phyloP scores from a whole-genome alignment of 495 filamentous ascomycete genomes.

The Aspergillus campestris region DNA sequence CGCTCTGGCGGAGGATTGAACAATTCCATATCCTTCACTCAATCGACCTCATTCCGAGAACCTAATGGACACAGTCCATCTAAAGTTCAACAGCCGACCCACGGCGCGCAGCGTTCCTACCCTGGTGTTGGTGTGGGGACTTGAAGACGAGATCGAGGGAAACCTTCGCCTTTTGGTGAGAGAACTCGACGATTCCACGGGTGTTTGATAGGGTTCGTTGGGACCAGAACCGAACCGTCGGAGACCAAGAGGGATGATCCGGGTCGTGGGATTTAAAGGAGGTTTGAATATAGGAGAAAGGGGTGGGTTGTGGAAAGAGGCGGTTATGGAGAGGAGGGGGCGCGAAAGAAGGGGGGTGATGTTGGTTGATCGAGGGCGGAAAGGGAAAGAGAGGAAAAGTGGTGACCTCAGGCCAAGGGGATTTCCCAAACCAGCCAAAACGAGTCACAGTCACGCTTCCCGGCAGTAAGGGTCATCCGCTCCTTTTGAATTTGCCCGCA shows the following conservation, averaged over 20 bases:
- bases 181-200: background rate
- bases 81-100: too few species aligned
- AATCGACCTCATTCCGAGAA: conserved; percentile 7
- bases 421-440: too few species aligned
- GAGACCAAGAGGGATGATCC: background rate
- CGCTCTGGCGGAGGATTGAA: conserved; percentile 24
- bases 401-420: conserved; percentile 13
- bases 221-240: background rate
- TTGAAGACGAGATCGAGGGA: background rate
- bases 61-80: too few species aligned
- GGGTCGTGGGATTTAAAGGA: conserved; percentile 1
- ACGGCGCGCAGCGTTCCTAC: too few species aligned
- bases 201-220: background rate
- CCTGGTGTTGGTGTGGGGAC: background rate
- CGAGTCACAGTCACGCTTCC: too few species aligned
- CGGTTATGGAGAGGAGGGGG: conserved; percentile 3
- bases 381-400: conserved; percentile 14
- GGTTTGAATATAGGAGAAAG: background rate
- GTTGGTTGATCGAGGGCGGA: background rate
- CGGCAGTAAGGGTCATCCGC: too few species aligned
- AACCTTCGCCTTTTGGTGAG: background rate
- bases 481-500: too few species aligned
- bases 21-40: conserved; percentile 26
- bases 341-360: conserved; percentile 1
- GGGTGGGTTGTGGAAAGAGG: background rate